Evolutionary conservation across 2,329 filamentous ascomycete species (phyloP).

Genomic region (Nemania diffusa): DNA sequence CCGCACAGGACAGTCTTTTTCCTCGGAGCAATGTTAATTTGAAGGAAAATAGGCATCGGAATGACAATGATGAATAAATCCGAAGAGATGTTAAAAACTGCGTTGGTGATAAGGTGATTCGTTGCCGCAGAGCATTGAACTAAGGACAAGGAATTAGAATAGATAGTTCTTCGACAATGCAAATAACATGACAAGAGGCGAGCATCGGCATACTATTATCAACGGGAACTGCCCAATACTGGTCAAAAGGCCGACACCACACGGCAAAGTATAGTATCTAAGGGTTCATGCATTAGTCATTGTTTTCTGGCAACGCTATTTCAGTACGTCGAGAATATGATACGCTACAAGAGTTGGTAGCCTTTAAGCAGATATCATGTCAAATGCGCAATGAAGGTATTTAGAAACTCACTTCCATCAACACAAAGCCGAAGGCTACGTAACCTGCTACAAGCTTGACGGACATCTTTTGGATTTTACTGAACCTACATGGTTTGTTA

Average conservation of each 20-base stretch:
- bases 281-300: neutral
- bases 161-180: neutral
- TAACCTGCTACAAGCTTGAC: conserved; percentile 63
- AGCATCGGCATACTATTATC: conserved; percentile 54
- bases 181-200: neutral
- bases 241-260: conserved; percentile 65
- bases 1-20: conserved; percentile 63
- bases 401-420: conserved; percentile 56
- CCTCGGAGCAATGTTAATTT: conserved; percentile 59
- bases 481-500: conserved; percentile 50
- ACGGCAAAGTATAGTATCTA: conserved; percentile 46
- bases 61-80: conserved; percentile 69
- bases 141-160: conserved; percentile 38
- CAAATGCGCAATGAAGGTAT: neutral
- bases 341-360: neutral
- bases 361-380: neutral
- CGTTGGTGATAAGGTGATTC: conserved; percentile 68
- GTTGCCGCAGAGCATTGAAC: conserved; percentile 67
- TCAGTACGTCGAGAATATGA: neutral
- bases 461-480: conserved; percentile 57
- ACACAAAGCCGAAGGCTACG: conserved; percentile 57
- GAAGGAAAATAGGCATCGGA: conserved; percentile 64
- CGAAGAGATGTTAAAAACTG: conserved; percentile 68
- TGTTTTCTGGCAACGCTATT: neutral
- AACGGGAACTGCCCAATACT: conserved; percentile 68